Base-by-base conservation (phyloP, 306 rosid genomes). In the Dicorynia guianensis region DNA sequence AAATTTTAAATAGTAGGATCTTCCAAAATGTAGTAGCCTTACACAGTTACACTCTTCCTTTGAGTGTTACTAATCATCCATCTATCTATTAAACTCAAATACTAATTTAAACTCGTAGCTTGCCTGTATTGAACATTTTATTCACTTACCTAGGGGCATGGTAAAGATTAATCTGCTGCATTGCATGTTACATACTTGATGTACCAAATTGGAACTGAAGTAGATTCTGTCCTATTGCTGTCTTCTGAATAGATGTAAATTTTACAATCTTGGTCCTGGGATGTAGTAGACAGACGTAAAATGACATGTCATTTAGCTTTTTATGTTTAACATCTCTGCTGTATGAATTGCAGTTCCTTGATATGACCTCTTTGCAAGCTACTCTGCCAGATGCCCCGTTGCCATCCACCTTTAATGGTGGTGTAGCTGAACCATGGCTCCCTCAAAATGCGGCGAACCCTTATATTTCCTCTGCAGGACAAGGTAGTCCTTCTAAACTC, bases 401-500 rank as follows among this genome's bases (percentile, higher is more conserved):
- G 81, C 81, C 93, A 30, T 58, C 98, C 66, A 54, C 86, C 69
- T 87, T 82, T 73, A 65, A 79, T 61, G 85, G 75, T 58, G 92
- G 79, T 82, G 76, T 82, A 43, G 74, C 89, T 76, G 90, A 88
- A 72, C 82, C 97, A 58, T 93, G 98, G 97, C 87, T 89, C 61
- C 85, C 96, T 5, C 89, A 85, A 79, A 89, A 81, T 76, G 56
- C 87, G 44, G 79, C 25, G 67, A 15, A 81, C 25, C 84, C 98
- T 5, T 89, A 78, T 81, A 71, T 86, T 69, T 84, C 93, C 18
- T 69, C 88, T 57, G 73, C 88, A 33, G 98, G 90, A 71, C 90
- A 87, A 81, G 97, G 98, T 93, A 77, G 13, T 61, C 40, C 52
- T 84, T 15, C 40, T 20, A 67, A 69, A 69, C 43, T 44, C 71